phyloP scores from a whole-genome alignment of 2,329 filamentous ascomycete genomes.

The Fusarium sp. region DNA sequence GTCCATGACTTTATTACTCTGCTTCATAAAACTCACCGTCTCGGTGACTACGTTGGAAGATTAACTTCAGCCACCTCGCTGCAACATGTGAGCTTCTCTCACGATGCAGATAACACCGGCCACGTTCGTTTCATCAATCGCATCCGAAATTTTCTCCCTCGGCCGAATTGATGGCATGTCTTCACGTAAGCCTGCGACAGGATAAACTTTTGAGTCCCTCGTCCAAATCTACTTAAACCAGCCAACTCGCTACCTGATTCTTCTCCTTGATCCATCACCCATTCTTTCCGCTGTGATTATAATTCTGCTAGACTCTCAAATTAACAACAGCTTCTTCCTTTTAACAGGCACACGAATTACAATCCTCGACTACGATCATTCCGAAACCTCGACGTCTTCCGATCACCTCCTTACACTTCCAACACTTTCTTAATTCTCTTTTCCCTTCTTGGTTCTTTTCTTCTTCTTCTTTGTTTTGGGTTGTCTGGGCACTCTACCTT shows the following conservation, averaged over 20 bases:
- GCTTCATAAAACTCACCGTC: neutral
- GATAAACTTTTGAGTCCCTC: neutral
- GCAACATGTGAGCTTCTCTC: neutral
- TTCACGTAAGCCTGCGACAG: neutral
- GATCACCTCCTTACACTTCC: neutral
- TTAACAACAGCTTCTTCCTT: neutral
- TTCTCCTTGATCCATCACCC: neutral
- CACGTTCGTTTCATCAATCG: neutral
- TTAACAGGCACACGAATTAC: neutral
- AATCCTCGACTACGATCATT: neutral
- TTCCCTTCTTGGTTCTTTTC: no score
- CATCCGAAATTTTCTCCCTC: neutral
- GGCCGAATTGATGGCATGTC: neutral
- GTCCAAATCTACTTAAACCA: neutral
- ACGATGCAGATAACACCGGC: neutral
- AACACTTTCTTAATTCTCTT: neutral
- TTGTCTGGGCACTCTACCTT: neutral
- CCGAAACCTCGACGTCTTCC: neutral
- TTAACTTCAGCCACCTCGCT: neutral
- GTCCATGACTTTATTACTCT: neutral
- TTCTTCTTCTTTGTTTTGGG: no score
- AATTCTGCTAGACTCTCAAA: neutral
- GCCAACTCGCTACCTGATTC: no score
- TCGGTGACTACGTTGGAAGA: neutral
- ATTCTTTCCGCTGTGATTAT: neutral